Evolutionary conservation across 176 grass and related monocot genomes (phyloP).

Genomic region (Musa beccarii): DNA sequence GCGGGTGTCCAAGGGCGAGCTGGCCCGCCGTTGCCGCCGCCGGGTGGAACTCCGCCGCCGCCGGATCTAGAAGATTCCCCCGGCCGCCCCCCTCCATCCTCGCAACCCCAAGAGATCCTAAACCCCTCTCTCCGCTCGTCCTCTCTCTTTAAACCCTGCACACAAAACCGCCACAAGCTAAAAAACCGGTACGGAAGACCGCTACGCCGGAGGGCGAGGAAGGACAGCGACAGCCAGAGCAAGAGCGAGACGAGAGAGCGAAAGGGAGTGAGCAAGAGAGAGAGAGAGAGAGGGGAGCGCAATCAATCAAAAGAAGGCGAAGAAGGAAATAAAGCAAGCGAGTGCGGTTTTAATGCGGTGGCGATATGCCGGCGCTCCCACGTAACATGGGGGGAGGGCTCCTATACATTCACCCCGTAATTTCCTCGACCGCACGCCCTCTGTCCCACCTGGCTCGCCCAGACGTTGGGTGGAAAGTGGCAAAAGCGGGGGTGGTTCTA

Average conservation of each 20-base stretch:
- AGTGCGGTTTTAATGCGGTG: conserved; percentile 11
- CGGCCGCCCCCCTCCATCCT: conserved; percentile 1
- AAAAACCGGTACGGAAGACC: conserved; percentile 1
- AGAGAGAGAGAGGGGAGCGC: too few relatives aligned
- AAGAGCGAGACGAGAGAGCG: background rate
- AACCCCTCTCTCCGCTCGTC: background rate
- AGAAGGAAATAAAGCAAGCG: background rate
- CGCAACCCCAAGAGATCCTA: background rate
- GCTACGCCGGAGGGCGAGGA: background rate
- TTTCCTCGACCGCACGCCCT: background rate
- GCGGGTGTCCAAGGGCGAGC: background rate
- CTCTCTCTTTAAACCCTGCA: background rate
- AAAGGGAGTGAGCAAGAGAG: background rate
- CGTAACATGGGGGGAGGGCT: background rate
- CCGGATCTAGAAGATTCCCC: conserved; percentile 14
- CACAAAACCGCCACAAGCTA: background rate
- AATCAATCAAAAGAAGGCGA: background rate
- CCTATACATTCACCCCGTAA: background rate
- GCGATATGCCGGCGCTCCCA: conserved; percentile 10
- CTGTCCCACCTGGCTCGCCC: background rate
- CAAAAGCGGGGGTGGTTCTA: background rate
- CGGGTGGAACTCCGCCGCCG: conserved; percentile 7
- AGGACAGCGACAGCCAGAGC: background rate
- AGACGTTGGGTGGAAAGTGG: too few relatives aligned
- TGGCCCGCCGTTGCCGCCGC: background rate